Base-by-base conservation (phyloP, 305 asterid genomes). In the Rubia peregrina region DNA sequence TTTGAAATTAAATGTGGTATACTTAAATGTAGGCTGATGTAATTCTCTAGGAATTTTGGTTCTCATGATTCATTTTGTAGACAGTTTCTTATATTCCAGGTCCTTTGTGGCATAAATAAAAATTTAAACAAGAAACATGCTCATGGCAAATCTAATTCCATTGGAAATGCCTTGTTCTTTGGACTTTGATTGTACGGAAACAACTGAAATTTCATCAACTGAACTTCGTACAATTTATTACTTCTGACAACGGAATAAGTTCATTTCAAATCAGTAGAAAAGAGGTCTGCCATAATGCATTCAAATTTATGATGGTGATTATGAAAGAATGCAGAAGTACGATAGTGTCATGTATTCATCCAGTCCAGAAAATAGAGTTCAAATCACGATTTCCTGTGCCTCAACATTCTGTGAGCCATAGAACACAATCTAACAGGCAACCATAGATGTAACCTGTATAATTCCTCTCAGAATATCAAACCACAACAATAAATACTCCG, bases 31-130 rank as follows among this genome's bases (percentile, higher is more conserved):
- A 16, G 12, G 51, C 43, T 21, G 40, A 10, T 56, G 48, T 43
- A 60, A 3, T 30, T 30, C 46, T 26, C 53, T n/a, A 48, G 33
- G 49, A 56, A 57, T 66, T 66, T 67, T 73, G 67, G 30, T 53
- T 51, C 17, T 46, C 6, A 4, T 36, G 11, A 8, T 30, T 17
- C 41, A 64, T n/a, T 36, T 57, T 9, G 16, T 51, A 40, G 5
- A 51, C 36, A 21, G 67, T 61, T 61, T 33, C 55, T 48, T 48
- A 48, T 13, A 14, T 48, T 48, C 3, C 12, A 4, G 17, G 24
- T 51, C 10, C 14, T 51, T 17, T 5, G 2, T 2, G 3, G 51
- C 16, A 46, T 10, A 46, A 46, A 46, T 46, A 7, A 46, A 10
- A 1, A 10, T 46, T 10, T 1, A 12, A 46, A 9, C 22, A 51